phyloP scores from a whole-genome alignment of 2,329 filamentous ascomycete species.

The Trematosphaeria pertusa region DNA sequence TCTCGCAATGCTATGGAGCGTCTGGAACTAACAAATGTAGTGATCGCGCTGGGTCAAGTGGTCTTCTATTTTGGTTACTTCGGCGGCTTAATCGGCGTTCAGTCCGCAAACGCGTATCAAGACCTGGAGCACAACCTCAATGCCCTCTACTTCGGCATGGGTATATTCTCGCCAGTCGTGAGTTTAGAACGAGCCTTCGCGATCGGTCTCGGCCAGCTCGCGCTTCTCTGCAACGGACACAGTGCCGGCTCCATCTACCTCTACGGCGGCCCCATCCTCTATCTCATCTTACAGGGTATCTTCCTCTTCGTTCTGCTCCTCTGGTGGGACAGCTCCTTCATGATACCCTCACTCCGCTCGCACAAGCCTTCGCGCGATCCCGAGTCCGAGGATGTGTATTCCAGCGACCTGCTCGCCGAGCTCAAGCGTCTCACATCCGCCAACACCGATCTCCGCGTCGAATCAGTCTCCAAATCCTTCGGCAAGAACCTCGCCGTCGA shows the following conservation, averaged over 20 bases:
- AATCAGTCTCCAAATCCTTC: conserved; percentile 80
- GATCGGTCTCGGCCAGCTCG: conserved; percentile 63
- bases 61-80: conserved; percentile 55
- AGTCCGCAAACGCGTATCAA: conserved; percentile 22
- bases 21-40: no score
- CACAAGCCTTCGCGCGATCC: conserved; percentile 49
- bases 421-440: conserved; percentile 68
- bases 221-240: conserved; percentile 69
- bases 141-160: conserved; percentile 31
- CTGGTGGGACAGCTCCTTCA: conserved; percentile 40
- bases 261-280: conserved; percentile 84
- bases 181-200: conserved; percentile 26
- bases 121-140: conserved; percentile 27
- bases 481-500: conserved; percentile 70
- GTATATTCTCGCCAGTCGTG: conserved; percentile 27
- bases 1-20: no score
- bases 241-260: conserved; percentile 70
- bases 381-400: conserved; percentile 59
- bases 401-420: conserved; percentile 67
- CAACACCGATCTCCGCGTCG: conserved; percentile 74
- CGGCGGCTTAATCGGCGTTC: conserved; percentile 30
- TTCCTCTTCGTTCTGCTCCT: conserved; percentile 74
- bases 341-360: conserved; percentile 56
- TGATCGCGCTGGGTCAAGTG: conserved; percentile 76
- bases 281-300: conserved; percentile 75